Percentiles rank a stretch among this genome's conserved stretches.
These are phyloP conservation scores for Plicaturopsis crispa DNA, from an alignment of 768 basidiomycete species.

Conservation along the genomic window DNA sequence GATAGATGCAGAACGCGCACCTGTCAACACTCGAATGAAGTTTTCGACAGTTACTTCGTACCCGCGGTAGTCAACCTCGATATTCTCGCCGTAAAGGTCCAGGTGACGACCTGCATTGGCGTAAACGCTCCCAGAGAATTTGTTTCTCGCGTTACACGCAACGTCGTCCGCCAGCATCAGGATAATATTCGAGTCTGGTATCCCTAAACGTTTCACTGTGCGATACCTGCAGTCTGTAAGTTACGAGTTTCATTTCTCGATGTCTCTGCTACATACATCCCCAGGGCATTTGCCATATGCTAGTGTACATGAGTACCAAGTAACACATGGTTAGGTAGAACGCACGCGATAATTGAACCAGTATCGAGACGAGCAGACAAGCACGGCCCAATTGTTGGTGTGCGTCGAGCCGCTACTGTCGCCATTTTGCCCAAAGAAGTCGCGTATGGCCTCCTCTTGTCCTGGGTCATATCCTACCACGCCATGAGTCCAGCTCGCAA, in stretches of 20 bases:
- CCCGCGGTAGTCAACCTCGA: conserved; percentile 97
- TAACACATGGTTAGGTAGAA: conserved; percentile 7
- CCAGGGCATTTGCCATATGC: conserved; percentile 98
- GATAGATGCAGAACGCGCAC: conserved; percentile 32
- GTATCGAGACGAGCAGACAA: conserved; percentile 89
- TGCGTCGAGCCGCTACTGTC: conserved; percentile 34
- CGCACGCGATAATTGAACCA: conserved; percentile 98
- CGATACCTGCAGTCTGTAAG: conserved; percentile 65
- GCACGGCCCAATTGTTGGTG: conserved; percentile 98
- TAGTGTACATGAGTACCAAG: conserved; percentile 21
- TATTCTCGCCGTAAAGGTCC: conserved; percentile 92
- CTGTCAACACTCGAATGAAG: conserved; percentile 86
- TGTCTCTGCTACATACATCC: conserved; percentile 56
- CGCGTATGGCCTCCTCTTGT: conserved; percentile 27
- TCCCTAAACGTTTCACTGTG: conserved; percentile 94
- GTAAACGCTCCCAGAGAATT: conserved; percentile 87
- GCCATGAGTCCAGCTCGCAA: conserved; percentile 27
- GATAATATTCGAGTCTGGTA: conserved; percentile 98
- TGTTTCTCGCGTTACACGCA: conserved; percentile 89
- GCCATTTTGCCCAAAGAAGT: conserved; percentile 39
- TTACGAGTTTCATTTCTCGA: background rate
- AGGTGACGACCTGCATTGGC: conserved; percentile 75
- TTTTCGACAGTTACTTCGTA: conserved; percentile 98
- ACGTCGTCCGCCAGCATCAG: conserved; percentile 98
- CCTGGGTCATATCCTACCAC: conserved; percentile 10